Conservation (phyloP, 1,284 basidiomycete species). For the Phylloboletellus chloephorus region DNA sequence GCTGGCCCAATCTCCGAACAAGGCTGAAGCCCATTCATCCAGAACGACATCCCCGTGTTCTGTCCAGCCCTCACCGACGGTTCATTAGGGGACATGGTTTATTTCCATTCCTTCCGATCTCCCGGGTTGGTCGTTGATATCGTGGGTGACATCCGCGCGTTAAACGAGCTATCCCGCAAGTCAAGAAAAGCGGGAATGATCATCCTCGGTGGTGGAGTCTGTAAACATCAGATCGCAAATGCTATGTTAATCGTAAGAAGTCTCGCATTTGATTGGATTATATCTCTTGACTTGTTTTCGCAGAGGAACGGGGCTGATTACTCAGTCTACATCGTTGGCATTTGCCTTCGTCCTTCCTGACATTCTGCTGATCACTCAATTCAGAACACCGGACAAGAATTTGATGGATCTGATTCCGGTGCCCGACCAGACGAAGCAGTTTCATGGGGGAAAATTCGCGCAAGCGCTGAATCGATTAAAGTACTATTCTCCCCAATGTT, state of each 20-base stretch:
- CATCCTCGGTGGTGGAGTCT: slow-evolving; percentile 95
- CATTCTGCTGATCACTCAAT: slow-evolving; percentile 9
- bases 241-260: slow-evolving; percentile 91
- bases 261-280: slow-evolving; percentile 1
- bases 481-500: slow-evolving; percentile 37
- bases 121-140: slow-evolving; percentile 91
- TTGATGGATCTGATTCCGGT: slow-evolving; percentile 97
- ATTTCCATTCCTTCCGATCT: slow-evolving; percentile 94
- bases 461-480: slow-evolving; percentile 88
- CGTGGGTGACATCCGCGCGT: slow-evolving; percentile 85
- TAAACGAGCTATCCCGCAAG: slow-evolving; percentile 88
- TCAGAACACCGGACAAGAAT: slow-evolving; percentile 97
- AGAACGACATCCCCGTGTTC: slow-evolving; percentile 98
- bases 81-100: slow-evolving; percentile 98
- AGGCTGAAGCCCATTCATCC: slow-evolving; percentile 29
- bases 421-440: slow-evolving; percentile 97
- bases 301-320: slow-evolving; percentile 97
- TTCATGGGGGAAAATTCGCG: slow-evolving; percentile 98
- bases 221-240: slow-evolving; percentile 99
- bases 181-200: slow-evolving; percentile 98
- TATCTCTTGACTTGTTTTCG: slow-evolving; percentile 7
- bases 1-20: slow-evolving; percentile 8
- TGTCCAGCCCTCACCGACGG: slow-evolving; percentile 98
- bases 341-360: neutral
- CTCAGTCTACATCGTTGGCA: slow-evolving; percentile 86